These are phyloP conservation scores for Boletellus sp. DNA, from an alignment of 768 basidiomycete species.

Conservation along the genomic window DNA sequence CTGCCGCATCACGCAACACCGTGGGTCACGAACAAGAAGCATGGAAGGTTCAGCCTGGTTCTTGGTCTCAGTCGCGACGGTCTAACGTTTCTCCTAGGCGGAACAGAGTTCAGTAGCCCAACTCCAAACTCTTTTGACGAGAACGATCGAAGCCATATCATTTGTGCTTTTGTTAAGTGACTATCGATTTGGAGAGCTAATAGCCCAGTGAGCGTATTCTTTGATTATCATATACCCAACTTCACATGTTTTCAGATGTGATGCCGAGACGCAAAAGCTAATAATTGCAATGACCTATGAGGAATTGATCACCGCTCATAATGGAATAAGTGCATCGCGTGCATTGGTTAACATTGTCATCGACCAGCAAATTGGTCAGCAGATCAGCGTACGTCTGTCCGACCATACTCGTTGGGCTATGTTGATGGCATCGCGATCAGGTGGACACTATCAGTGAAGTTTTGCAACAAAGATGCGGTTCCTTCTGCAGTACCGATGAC, in stretches of 20 bases:
- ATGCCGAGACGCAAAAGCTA: conserved; percentile 63
- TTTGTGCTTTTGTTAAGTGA: conserved; percentile 91
- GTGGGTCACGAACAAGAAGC: conserved; percentile 76
- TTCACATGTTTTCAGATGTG: conserved; percentile 51
- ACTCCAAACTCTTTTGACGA: conserved; percentile 66
- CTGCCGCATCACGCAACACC: conserved; percentile 50
- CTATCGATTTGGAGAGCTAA: conserved; percentile 81
- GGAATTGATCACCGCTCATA: conserved; percentile 78
- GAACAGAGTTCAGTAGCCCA: conserved; percentile 83
- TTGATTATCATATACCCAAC: neutral
- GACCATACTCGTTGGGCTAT: neutral
- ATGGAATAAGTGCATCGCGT: conserved; percentile 84
- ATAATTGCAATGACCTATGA: conserved; percentile 76
- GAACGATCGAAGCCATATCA: conserved; percentile 91
- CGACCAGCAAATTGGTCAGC: conserved; percentile 96
- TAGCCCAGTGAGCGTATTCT: conserved; percentile 59
- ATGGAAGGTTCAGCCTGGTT: conserved; percentile 60
- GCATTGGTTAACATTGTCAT: conserved; percentile 93
- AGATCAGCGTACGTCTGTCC: conserved; percentile 70
- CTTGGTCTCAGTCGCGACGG: neutral
- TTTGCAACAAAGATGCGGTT: conserved; percentile 90
- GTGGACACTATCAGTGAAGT: conserved; percentile 97
- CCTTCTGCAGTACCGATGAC: conserved; percentile 97
- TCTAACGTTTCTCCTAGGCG: conserved; percentile 43
- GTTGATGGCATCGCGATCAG: conserved; percentile 38